Evolutionary conservation across 768 basidiomycete species (phyloP).

Genomic region (Lenzites betulinus): DNA sequence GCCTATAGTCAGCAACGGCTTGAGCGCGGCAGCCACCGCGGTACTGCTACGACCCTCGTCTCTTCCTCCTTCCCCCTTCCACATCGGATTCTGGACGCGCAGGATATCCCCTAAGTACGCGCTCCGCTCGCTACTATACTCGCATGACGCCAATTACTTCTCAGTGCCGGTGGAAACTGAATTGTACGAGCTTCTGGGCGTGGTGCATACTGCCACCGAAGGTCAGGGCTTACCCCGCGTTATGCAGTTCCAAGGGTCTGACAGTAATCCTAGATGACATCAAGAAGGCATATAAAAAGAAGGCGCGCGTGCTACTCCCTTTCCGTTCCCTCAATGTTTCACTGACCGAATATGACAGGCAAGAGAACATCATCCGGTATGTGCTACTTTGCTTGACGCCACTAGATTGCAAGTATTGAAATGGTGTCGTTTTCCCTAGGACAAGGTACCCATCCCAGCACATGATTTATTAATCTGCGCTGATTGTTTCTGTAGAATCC

Average conservation of each 20-base stretch:
- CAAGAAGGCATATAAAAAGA: conserved; percentile 92
- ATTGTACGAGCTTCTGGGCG: conserved; percentile 85
- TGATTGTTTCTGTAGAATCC: conserved; percentile 61
- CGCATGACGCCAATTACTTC: not conserved
- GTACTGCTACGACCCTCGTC: not conserved
- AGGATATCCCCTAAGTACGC: not conserved
- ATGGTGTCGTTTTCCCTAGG: conserved; percentile 44
- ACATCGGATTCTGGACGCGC: not conserved
- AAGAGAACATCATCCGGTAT: conserved; percentile 84
- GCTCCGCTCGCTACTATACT: not conserved
- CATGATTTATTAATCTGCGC: not conserved
- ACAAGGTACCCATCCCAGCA: conserved; percentile 51
- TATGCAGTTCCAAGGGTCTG: conserved; percentile 11
- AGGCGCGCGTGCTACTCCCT: conserved; percentile 51
- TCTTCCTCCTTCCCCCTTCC: not conserved
- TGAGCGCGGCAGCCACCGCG: not conserved
- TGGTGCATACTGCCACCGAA: conserved; percentile 67
- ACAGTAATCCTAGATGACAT: conserved; percentile 63
- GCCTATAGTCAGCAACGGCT: not conserved
- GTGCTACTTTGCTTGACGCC: conserved; percentile 27
- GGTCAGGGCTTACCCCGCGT: conserved; percentile 45
- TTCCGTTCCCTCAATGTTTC: conserved; percentile 13
- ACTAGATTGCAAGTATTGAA: not conserved
- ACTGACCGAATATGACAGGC: conserved; percentile 51
- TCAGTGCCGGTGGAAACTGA: conserved; percentile 76